Conservation (phyloP, 2,329 filamentous ascomycete genomes). For the Cladophialophora bantiana region DNA sequence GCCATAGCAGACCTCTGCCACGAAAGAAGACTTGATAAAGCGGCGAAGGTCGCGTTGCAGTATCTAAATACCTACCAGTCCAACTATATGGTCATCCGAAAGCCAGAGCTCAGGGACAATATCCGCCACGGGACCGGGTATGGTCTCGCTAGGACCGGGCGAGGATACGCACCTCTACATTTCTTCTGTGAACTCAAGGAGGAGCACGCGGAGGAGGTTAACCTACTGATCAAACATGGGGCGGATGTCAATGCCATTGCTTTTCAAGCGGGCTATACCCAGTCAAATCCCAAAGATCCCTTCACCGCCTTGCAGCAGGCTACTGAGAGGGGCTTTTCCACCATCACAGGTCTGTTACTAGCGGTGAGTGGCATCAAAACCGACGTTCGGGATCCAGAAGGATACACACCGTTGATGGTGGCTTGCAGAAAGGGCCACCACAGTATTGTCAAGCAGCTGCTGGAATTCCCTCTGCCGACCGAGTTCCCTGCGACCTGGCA, state of each 20-base stretch:
- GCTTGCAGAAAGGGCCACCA: slow-evolving; percentile 34
- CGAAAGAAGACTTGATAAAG: slow-evolving; percentile 29
- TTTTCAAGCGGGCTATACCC: slow-evolving; percentile 34
- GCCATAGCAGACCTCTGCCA: slow-evolving; percentile 31
- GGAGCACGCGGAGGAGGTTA: slow-evolving; percentile 35
- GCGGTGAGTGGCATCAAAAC: slow-evolving; percentile 24
- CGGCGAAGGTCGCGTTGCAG: slow-evolving; percentile 33
- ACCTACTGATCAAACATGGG: slow-evolving; percentile 33
- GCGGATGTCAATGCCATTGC: slow-evolving; percentile 36
- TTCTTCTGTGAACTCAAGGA: slow-evolving; percentile 38
- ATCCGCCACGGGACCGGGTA: slow-evolving; percentile 32
- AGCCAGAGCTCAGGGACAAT: slow-evolving; percentile 33
- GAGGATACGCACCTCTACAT: slow-evolving; percentile 36
- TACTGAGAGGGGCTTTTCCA: slow-evolving; percentile 31
- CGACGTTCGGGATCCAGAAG: slow-evolving; percentile 28
- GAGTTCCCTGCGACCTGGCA: slow-evolving; percentile 35
- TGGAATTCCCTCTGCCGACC: slow-evolving; percentile 28
- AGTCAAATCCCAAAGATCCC: slow-evolving; percentile 25
- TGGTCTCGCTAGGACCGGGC: slow-evolving; percentile 34
- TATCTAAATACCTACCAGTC: slow-evolving; percentile 36
- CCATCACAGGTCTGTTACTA: slow-evolving; percentile 32
- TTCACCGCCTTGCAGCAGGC: slow-evolving; percentile 36
- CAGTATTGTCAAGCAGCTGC: slow-evolving; percentile 33
- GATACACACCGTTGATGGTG: slow-evolving; percentile 34
- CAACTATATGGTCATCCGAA: slow-evolving; percentile 34